These are phyloP conservation scores for Pisolithus albus DNA, from an alignment of 768 basidiomycete genomes.

Conservation along the genomic window DNA sequence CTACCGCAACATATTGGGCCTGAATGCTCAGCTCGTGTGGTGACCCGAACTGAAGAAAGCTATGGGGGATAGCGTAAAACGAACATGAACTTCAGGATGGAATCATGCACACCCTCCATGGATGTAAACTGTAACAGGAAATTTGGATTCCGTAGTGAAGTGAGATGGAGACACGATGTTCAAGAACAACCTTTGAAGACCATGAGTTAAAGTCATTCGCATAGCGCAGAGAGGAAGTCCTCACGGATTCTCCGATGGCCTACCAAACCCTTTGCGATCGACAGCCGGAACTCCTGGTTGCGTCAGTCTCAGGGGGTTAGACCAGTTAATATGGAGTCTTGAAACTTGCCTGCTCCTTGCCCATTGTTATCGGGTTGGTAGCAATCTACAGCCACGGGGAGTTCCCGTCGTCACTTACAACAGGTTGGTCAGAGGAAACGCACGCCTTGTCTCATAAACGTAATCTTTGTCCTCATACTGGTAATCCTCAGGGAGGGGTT, in stretches of 20 bases:
- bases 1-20: slow-evolving; percentile 60
- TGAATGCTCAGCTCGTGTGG: slow-evolving; percentile 56
- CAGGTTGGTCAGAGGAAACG: slow-evolving; percentile 14
- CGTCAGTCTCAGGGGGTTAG: background rate
- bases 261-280: slow-evolving; percentile 60
- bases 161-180: slow-evolving; percentile 56
- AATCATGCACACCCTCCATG: slow-evolving; percentile 56
- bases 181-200: slow-evolving; percentile 45
- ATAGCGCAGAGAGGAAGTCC: background rate
- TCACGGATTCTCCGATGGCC: slow-evolving; percentile 68
- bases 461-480: slow-evolving; percentile 57
- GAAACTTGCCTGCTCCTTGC: slow-evolving; percentile 45
- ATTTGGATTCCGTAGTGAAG: slow-evolving; percentile 33
- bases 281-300: slow-evolving; percentile 38
- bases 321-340: background rate
- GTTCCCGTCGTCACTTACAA: background rate
- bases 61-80: slow-evolving; percentile 17
- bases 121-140: slow-evolving; percentile 69
- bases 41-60: slow-evolving; percentile 75
- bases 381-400: slow-evolving; percentile 35
- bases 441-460: slow-evolving; percentile 50
- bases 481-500: slow-evolving; percentile 46
- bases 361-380: slow-evolving; percentile 62
- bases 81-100: background rate
- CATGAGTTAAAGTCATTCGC: background rate